These are phyloP conservation scores for Nymphaea thermarum DNA, from an alignment of 164 flowering plant species.

Conservation along the genomic window DNA sequence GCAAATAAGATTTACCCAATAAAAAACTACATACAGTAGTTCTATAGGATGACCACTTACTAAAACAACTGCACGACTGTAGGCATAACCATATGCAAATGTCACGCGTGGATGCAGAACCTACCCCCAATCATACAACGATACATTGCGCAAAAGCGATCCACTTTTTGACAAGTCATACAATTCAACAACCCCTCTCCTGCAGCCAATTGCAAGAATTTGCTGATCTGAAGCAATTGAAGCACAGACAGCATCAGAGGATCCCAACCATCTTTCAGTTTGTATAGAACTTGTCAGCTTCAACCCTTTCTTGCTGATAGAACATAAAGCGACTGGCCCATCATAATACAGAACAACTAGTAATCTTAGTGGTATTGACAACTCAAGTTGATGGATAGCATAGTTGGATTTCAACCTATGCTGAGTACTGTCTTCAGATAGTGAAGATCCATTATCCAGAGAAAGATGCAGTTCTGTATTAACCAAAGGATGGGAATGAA, in stretches of 20 bases:
- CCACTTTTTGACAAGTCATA: slow-evolving; percentile 71
- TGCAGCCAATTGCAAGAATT: slow-evolving; percentile 87
- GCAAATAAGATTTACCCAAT: too few relatives aligned
- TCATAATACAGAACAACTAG: slow-evolving; percentile 58
- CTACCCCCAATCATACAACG: slow-evolving; percentile 98
- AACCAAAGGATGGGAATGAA: slow-evolving; percentile 18
- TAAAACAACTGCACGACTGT: too few relatives aligned
- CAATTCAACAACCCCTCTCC: slow-evolving; percentile 72
- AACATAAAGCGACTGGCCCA: slow-evolving; percentile 61
- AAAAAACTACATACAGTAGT: too few relatives aligned
- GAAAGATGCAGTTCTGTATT: slow-evolving; percentile 17
- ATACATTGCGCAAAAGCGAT: slow-evolving; percentile 67
- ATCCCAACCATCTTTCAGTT: slow-evolving; percentile 50
- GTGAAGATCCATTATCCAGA: slow-evolving; percentile 42
- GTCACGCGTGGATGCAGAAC: slow-evolving; percentile 5
- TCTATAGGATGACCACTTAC: too few relatives aligned
- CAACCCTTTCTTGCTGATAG: slow-evolving; percentile 80
- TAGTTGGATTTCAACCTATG: slow-evolving; percentile 11
- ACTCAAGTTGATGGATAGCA: slow-evolving; percentile 59
- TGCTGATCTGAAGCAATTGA: slow-evolving; percentile 81
- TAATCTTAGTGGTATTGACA: slow-evolving; percentile 50
- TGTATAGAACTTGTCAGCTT: slow-evolving; percentile 55
- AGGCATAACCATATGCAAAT: too few relatives aligned
- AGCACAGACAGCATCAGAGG: slow-evolving; percentile 69
- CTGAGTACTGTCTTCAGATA: slow-evolving; percentile 25